Base-by-base conservation (phyloP, 2,329 filamentous ascomycete species). In the Ceratocystis lukuohia region DNA sequence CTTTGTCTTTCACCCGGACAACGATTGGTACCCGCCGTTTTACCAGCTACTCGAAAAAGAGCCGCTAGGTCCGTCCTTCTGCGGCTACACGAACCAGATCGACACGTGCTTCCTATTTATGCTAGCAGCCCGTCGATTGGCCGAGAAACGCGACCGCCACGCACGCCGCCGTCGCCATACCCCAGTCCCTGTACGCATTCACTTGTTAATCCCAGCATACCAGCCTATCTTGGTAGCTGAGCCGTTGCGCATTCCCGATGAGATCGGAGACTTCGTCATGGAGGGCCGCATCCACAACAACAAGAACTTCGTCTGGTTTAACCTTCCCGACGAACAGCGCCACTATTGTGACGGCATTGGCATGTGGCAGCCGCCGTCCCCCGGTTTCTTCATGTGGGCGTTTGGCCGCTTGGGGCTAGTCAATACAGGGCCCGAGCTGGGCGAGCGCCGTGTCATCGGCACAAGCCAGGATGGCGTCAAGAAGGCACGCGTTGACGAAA, bases 1-100 rank as follows among this genome's bases (percentile, higher is more conserved):
- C 68, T 77, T 77, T 44, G 71, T 77, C 1, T 77, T 74, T 45
- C 76, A 77, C 37, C 76, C 76, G 1, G 76, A 77, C 45, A 76
- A 75, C 50, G 74, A 76, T 61, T 77, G 76, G 76, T 76, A 77
- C 53, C 74, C 75, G 12, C 73, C 73, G 3, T 77, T 77, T 66
- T 75, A 76, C 62, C 73, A 75, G 5, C 71, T 77, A 0, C 68
- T 77, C 15, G 72, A 76, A 10, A 71, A 73, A 2, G 71, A 71
- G 8, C 75, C 74, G 2, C 68, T 77, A 0, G 72, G 72, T 3
- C 72, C 73, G 5, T 70, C 72, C 1, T 77, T 77, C 53, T 75
- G 75, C 66, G 76, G 75, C 28, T 76, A 76, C 67, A 75, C 75
- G 41, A 76, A 77, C 50, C 74, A 77, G 65, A 73, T 77, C 28